Conservation (phyloP, 2,329 filamentous ascomycete genomes). For the Periglandula ipomoeae region DNA sequence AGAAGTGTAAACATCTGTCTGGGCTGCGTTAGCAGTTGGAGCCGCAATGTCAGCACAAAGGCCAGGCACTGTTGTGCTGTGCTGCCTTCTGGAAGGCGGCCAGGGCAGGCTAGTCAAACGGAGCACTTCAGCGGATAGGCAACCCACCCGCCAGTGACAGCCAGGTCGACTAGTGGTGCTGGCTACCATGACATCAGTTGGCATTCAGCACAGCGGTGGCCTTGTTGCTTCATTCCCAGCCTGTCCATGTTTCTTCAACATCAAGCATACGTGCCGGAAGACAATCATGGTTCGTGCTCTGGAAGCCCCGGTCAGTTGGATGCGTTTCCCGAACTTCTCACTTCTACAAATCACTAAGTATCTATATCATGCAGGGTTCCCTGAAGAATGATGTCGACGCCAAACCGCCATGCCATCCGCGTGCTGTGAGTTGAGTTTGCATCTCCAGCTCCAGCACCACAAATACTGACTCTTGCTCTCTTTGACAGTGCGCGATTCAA, state of each 20-base stretch:
- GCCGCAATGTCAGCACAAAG: too few species aligned
- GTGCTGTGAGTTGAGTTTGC: constrained; percentile 52
- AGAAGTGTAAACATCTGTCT: too few species aligned
- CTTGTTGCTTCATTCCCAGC: too few species aligned
- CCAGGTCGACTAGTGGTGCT: too few species aligned
- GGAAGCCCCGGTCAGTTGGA: background rate
- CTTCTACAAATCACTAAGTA: background rate
- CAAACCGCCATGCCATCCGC: constrained; percentile 75
- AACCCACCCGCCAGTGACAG: too few species aligned
- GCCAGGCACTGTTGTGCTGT: too few species aligned
- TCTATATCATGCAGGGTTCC: constrained; percentile 7
- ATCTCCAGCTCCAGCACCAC: background rate
- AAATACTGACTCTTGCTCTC: constrained; percentile 6
- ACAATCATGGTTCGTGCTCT: background rate
- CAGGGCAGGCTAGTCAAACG: background rate
- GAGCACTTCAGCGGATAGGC: too few species aligned
- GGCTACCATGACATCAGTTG: too few species aligned
- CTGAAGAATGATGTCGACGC: constrained; percentile 62
- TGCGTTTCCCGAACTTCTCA: background rate
- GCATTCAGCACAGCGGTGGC: too few species aligned
- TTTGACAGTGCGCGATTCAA: constrained; percentile 74
- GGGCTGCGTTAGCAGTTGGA: too few species aligned
- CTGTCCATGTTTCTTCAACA: background rate
- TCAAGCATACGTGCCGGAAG: background rate
- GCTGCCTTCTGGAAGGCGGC: background rate